Conservation (phyloP, 371 early-diverging fungal genomes). For the Syncephalastrum monosporum region DNA sequence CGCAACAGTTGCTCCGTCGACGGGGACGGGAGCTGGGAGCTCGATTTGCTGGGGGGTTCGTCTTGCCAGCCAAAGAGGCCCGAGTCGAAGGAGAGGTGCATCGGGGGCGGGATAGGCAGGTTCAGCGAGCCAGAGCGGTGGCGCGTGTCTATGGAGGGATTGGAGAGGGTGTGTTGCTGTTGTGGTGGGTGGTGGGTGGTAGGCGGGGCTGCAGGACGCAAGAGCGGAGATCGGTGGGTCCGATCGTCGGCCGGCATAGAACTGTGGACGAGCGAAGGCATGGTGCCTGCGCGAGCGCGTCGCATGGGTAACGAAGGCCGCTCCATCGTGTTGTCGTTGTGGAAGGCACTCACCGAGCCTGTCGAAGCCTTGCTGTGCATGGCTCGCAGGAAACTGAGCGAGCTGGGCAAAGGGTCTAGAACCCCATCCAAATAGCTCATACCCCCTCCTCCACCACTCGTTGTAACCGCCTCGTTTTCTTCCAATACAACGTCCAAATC, state of each 20-base stretch:
- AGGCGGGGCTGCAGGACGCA: slow-evolving; percentile 13
- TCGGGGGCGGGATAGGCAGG: slow-evolving; percentile 53
- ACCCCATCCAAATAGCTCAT: slow-evolving; percentile 27
- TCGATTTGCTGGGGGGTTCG: slow-evolving; percentile 6
- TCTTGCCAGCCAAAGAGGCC: slow-evolving; percentile 55
- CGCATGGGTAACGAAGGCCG: slow-evolving; percentile 24
- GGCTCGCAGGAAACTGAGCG: slow-evolving; percentile 30
- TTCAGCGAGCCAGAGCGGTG: slow-evolving; percentile 61
- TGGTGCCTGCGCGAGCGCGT: slow-evolving; percentile 78
- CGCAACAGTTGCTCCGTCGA: slow-evolving; percentile 58
- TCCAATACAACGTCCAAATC: slow-evolving; percentile 43
- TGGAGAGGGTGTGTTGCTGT: slow-evolving; percentile 5
- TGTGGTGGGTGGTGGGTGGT: slow-evolving; percentile 2
- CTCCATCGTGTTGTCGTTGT: slow-evolving; percentile 10
- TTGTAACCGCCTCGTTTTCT: slow-evolving; percentile 25
- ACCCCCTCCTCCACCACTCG: slow-evolving; percentile 7
- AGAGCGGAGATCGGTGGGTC: slow-evolving; percentile 28
- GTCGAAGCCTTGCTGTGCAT: slow-evolving; percentile 17
- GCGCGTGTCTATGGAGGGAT: slow-evolving; percentile 19
- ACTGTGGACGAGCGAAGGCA: slow-evolving; percentile 65
- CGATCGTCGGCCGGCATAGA: slow-evolving; percentile 20
- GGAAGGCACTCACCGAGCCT: slow-evolving; percentile 10
- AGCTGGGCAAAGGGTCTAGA: slow-evolving; percentile 24
- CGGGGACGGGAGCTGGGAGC: slow-evolving; percentile 40
- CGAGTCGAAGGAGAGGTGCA: slow-evolving; percentile 62